A percentile compares a stretch with the other conserved stretches of the same genome.
These are phyloP conservation scores for Collybia sp. DNA, from an alignment of 768 basidiomycete species.

Conservation along the genomic window DNA sequence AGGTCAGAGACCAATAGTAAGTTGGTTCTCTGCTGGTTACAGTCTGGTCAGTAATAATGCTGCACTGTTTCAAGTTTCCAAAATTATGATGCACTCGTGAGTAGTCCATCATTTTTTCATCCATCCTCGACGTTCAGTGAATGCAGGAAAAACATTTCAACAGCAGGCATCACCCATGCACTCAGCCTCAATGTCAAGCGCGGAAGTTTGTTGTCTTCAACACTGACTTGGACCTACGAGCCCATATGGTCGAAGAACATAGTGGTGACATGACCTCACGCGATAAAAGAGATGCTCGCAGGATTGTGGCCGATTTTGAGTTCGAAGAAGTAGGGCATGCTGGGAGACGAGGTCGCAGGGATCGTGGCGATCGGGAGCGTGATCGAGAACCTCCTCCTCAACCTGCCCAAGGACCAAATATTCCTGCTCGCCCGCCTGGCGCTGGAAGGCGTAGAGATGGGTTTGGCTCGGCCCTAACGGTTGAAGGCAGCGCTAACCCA, in stretches of 20 bases:
- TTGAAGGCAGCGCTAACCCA: slow-evolving; percentile 14
- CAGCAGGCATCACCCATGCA: slow-evolving; percentile 74
- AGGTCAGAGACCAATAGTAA: slow-evolving; percentile 80
- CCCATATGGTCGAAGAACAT: slow-evolving; percentile 85
- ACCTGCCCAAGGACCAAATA: slow-evolving; percentile 3
- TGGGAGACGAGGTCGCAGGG: slow-evolving; percentile 36
- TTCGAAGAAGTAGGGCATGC: slow-evolving; percentile 41
- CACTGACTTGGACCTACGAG: slow-evolving; percentile 82
- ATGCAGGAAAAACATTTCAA: slow-evolving; percentile 72
- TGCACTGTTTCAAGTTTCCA: slow-evolving; percentile 50
- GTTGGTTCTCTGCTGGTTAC: slow-evolving; percentile 23
- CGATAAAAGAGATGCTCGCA: slow-evolving; percentile 63
- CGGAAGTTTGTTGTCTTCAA: slow-evolving; percentile 96
- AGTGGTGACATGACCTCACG: slow-evolving; percentile 67
- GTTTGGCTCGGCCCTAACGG: slow-evolving; percentile 58
- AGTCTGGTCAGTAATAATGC: neutral
- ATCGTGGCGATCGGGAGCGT: slow-evolving; percentile 35
- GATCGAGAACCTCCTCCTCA: slow-evolving; percentile 43
- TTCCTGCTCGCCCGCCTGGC: slow-evolving; percentile 18
- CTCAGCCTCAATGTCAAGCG: slow-evolving; percentile 64
- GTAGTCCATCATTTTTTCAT: slow-evolving; percentile 11
- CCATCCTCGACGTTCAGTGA: slow-evolving; percentile 2
- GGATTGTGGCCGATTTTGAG: slow-evolving; percentile 70
- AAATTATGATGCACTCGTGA: slow-evolving; percentile 72
- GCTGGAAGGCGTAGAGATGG: slow-evolving; percentile 51